A percentile compares a stretch with the other conserved stretches of the same genome.
phyloP scores from a whole-genome alignment of 2,329 filamentous ascomycete species.

The Pseudocercospora ulei region DNA sequence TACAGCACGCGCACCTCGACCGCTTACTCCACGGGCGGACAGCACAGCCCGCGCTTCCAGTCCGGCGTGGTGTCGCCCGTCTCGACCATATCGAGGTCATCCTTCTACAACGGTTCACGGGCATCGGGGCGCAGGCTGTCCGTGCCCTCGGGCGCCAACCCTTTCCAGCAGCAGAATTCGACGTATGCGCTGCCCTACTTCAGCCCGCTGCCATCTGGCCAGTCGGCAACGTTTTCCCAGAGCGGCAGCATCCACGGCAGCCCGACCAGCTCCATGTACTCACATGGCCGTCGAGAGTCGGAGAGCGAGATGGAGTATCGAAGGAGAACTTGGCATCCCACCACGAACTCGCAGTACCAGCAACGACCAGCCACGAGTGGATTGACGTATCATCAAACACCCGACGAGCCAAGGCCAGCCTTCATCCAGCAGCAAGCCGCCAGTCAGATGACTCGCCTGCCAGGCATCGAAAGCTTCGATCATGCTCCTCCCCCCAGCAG shows the following conservation, averaged over 20 bases:
- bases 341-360: conserved; percentile 53
- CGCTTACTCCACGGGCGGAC: conserved; percentile 66
- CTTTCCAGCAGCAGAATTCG: conserved; percentile 57
- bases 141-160: conserved; percentile 64
- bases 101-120: conserved; percentile 62
- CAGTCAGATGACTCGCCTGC: conserved; percentile 58
- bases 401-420: conserved; percentile 51
- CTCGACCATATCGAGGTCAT: conserved; percentile 57
- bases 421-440: conserved; percentile 47
- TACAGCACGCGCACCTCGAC: conserved; percentile 76
- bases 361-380: conserved; percentile 59
- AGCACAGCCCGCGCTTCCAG: conserved; percentile 66
- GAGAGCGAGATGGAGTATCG: conserved; percentile 66
- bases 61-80: conserved; percentile 62
- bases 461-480: conserved; percentile 87
- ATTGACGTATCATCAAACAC: conserved; percentile 64
- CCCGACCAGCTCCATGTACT: conserved; percentile 57
- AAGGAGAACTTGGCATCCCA: conserved; percentile 83
- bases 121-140: conserved; percentile 65
- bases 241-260: conserved; percentile 54
- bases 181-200: conserved; percentile 48
- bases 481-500: conserved; percentile 56
- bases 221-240: conserved; percentile 46
- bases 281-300: conserved; percentile 58
- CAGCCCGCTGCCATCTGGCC: conserved; percentile 49